Percentiles rank a stretch among this genome's conserved stretches.
phyloP scores from a whole-genome alignment of 208 protist species.

The Herpetomonas samuelpessoai region DNA sequence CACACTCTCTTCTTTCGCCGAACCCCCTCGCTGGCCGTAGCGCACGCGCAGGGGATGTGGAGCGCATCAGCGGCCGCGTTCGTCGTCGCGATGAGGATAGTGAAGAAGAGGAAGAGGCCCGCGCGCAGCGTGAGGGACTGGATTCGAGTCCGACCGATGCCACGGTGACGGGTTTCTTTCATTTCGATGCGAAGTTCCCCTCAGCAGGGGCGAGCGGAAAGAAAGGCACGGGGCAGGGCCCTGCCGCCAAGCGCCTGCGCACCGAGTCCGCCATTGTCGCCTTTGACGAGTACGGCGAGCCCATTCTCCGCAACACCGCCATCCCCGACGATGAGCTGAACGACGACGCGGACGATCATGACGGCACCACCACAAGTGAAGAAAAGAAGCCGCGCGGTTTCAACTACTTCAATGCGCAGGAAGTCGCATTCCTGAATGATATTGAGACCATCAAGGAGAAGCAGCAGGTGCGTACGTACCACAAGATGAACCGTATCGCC shows the following conservation, averaged over 20 bases:
- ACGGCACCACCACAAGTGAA: neutral
- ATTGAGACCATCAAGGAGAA: constrained; percentile 59
- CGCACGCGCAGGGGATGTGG: neutral
- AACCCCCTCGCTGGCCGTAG: neutral
- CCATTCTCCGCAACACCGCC: constrained; percentile 41
- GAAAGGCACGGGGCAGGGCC: constrained; percentile 1
- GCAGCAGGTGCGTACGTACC: constrained; percentile 29
- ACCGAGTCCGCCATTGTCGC: constrained; percentile 31
- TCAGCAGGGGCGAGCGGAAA: constrained; percentile 6
- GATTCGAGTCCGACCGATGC: neutral
- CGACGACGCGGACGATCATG: neutral
- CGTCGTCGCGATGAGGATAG: constrained; percentile 62
- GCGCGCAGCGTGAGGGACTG: neutral
- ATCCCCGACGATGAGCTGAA: constrained; percentile 10
- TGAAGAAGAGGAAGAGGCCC: constrained; percentile 14
- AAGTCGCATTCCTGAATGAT: constrained; percentile 68
- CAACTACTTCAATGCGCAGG: constrained; percentile 68
- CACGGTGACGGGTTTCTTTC: constrained; percentile 34
- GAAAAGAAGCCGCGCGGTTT: constrained; percentile 25
- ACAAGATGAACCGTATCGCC: constrained; percentile 4
- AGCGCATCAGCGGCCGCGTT: constrained; percentile 43
- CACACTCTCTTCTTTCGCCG: too few relatives aligned
- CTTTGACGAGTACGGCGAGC: constrained; percentile 28
- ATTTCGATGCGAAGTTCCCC: constrained; percentile 36
- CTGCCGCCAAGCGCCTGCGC: constrained; percentile 34